Evolutionary conservation across 192 early-diverging fungal genomes (phyloP).

Genomic region (Oehlia diaphana): DNA sequence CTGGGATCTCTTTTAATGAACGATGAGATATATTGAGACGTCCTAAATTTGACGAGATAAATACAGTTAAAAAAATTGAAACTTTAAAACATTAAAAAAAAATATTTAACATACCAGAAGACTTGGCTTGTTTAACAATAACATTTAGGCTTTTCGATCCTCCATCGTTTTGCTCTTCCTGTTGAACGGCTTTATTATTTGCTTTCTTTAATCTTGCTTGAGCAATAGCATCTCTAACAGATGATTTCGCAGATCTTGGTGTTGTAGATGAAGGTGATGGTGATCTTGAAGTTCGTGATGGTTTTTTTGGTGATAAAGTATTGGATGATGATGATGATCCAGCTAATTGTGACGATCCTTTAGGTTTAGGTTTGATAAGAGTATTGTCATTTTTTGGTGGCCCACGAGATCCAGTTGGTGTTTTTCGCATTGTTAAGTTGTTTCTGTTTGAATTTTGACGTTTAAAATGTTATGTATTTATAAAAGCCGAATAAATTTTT

Average conservation of each 20-base stretch:
- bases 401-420: background rate
- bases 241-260: conserved; percentile 4
- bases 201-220: conserved; percentile 15
- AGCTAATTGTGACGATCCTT: background rate
- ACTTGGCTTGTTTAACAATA: conserved; percentile 27
- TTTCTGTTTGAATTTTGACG: background rate
- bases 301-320: background rate
- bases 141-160: conserved; percentile 24
- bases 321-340: background rate
- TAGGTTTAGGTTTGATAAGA: background rate
- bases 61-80: background rate
- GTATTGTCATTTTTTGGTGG: background rate
- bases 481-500: background rate
- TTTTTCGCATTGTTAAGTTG: background rate
- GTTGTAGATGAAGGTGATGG: conserved; percentile 7
- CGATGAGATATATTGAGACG: conserved; percentile 51
- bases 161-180: conserved; percentile 6
- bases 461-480: background rate
- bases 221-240: conserved; percentile 22
- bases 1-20: conserved; percentile 47
- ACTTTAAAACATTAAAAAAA: background rate
- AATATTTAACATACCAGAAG: conserved; percentile 17
- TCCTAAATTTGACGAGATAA: conserved; percentile 33
- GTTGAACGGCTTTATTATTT: background rate
- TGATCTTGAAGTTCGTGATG: conserved; percentile 9